These are phyloP conservation scores for Candida oleophila DNA, from an alignment of 805 yeast genomes.

Conservation along the genomic window DNA sequence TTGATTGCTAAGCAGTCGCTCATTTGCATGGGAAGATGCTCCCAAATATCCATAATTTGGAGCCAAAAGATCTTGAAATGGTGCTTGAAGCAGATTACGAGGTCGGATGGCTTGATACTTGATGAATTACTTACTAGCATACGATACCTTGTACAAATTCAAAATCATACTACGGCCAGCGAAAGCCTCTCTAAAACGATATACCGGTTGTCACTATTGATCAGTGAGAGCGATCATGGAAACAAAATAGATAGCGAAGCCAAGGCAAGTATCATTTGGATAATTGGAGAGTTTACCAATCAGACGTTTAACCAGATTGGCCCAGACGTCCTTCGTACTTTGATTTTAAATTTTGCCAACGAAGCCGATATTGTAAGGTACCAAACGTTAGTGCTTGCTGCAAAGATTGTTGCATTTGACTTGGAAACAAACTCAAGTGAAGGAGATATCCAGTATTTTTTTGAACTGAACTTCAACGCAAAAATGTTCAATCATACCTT, in stretches of 20 bases:
- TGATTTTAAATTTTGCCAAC: slow-evolving; percentile 51
- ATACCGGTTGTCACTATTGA: slow-evolving; percentile 42
- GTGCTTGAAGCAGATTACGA: slow-evolving; percentile 52
- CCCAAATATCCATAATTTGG: slow-evolving; percentile 48
- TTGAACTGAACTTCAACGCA: slow-evolving; percentile 22
- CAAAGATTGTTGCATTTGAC: slow-evolving; percentile 65
- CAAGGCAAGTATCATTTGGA: slow-evolving; percentile 84
- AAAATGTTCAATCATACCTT: slow-evolving; percentile 62
- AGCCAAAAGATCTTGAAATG: slow-evolving; percentile 58
- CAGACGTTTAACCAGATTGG: slow-evolving; percentile 44
- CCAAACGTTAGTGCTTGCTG: slow-evolving; percentile 70
- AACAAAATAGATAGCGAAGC: slow-evolving; percentile 45
- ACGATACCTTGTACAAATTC: slow-evolving; percentile 61
- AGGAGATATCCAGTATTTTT: slow-evolving; percentile 10
- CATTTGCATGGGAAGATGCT: slow-evolving; percentile 60
- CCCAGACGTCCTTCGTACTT: slow-evolving; percentile 70
- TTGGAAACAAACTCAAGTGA: slow-evolving; percentile 39
- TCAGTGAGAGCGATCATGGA: slow-evolving; percentile 19
- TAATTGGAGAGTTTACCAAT: slow-evolving; percentile 76
- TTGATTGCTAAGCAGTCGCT: slow-evolving; percentile 48
- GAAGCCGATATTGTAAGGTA: slow-evolving; percentile 62
- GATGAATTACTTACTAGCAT: slow-evolving; percentile 73
- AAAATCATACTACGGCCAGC: neutral
- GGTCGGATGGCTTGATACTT: slow-evolving; percentile 35
- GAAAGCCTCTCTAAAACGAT: slow-evolving; percentile 49